Percentiles rank a stretch among this genome's conserved stretches.
These are phyloP conservation scores for Nidularia pulvinata DNA, from an alignment of 768 basidiomycete species.

Conservation along the genomic window DNA sequence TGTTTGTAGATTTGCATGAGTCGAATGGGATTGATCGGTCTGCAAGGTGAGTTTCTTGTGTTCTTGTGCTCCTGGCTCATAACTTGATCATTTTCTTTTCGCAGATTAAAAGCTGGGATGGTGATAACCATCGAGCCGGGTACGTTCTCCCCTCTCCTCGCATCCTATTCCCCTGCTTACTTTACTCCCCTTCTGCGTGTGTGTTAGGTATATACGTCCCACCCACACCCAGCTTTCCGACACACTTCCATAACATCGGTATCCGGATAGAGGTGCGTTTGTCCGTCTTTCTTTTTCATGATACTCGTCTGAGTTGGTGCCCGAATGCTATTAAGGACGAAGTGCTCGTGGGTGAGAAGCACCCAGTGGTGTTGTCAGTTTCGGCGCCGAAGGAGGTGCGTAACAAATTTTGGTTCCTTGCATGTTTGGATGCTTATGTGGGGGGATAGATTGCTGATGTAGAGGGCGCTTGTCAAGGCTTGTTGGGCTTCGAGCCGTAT, in stretches of 20 bases:
- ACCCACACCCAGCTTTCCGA: constrained; percentile 74
- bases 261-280: constrained; percentile 82
- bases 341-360: constrained; percentile 62
- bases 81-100: background rate
- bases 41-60: constrained; percentile 38
- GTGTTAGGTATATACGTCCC: constrained; percentile 73
- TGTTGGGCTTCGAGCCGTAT: constrained; percentile 60
- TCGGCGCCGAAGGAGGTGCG: constrained; percentile 82
- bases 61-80: background rate
- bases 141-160: constrained; percentile 9
- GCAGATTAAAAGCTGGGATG: constrained; percentile 80
- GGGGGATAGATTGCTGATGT: constrained; percentile 61
- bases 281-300: background rate
- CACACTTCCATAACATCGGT: constrained; percentile 87
- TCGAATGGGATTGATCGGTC: constrained; percentile 60
- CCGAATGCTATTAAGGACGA: constrained; percentile 50
- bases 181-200: constrained; percentile 34
- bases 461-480: constrained; percentile 79
- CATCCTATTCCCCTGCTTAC: background rate
- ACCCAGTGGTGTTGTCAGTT: constrained; percentile 65
- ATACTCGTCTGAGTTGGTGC: background rate
- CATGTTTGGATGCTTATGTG: background rate
- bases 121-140: constrained; percentile 94
- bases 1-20: constrained; percentile 81
- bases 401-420: background rate